Base-by-base conservation (phyloP, 2,329 filamentous ascomycete species). In the Dactylellina leptospora region DNA sequence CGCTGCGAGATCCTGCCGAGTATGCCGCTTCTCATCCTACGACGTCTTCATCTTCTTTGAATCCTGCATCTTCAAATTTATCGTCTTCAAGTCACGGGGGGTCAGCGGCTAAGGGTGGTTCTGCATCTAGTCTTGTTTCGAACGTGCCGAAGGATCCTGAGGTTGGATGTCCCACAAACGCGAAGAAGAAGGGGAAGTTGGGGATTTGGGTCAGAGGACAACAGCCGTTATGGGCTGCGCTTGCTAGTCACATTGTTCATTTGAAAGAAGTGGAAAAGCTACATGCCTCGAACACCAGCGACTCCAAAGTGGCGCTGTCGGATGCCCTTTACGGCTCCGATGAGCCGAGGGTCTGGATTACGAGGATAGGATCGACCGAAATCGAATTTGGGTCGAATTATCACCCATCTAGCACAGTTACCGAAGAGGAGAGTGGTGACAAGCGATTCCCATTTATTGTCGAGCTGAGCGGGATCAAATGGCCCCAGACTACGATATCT, bases 181-280 rank as follows among this genome's bases (percentile, higher is more conserved):
- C 79, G 54, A 80, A 80, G 76, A 83, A 82, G 76, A 85, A 85
- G 79, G 81, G 82, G 78, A 84, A 83, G 78, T 82, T 84, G 77
- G 83, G 82, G 74, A 84, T 82, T 73, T 82, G 83, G 77, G 83
- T 85, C 75, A 80, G 83, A 77, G 84, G 82, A 79, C 83, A 84
- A 78, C 84, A 85, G 79, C 84, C 84, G 63, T 81, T 85, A 77
- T 85, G 84, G 84, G 84, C 84, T 76, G 84, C 84, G 60, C 82
- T 85, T 79, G 84, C 84, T 61, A 85, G 82, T 79, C 84, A 83
- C 80, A 85, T 85, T 82, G 83, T 85, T 78, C 85, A 84, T 78
- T 83, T 85, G 77, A 85, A 85, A 79, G 83, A 77, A 38, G 74
- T 77, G 30, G 76, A 77, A 78, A 83, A 84, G 77, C 82, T 82